Conservation (phyloP, 73 alveolate genomes). For the Tetrahymena elliotti region DNA sequence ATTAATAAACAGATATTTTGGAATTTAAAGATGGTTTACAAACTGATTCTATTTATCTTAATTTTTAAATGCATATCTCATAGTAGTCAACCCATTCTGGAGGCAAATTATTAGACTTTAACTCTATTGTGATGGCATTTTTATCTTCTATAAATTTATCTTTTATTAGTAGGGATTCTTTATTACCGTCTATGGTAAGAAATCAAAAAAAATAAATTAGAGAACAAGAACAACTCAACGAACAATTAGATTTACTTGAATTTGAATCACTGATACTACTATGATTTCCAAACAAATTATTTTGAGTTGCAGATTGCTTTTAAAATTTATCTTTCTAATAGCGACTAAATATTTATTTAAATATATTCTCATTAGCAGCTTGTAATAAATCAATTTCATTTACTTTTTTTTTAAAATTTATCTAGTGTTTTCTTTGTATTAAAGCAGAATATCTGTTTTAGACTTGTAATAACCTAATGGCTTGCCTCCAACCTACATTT, state of each 20-base stretch:
- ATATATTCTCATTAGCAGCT: background rate
- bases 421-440: background rate
- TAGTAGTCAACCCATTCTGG: background rate
- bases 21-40: background rate
- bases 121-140: background rate
- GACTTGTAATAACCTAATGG: background rate
- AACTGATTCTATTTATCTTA: background rate
- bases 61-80: background rate
- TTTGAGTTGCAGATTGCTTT: background rate
- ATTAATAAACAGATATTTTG: background rate
- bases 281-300: background rate
- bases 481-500: background rate
- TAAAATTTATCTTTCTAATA: background rate
- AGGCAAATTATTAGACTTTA: background rate
- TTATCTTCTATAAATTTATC: background rate
- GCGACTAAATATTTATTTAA: background rate
- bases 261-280: background rate
- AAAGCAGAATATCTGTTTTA: background rate
- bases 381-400: background rate
- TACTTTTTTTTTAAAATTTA: background rate
- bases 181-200: background rate
- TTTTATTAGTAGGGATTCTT: background rate
- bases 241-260: background rate
- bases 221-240: background rate
- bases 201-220: background rate